phyloP scores from a whole-genome alignment of 768 basidiomycete species.

The Mycena albidolilacea region DNA sequence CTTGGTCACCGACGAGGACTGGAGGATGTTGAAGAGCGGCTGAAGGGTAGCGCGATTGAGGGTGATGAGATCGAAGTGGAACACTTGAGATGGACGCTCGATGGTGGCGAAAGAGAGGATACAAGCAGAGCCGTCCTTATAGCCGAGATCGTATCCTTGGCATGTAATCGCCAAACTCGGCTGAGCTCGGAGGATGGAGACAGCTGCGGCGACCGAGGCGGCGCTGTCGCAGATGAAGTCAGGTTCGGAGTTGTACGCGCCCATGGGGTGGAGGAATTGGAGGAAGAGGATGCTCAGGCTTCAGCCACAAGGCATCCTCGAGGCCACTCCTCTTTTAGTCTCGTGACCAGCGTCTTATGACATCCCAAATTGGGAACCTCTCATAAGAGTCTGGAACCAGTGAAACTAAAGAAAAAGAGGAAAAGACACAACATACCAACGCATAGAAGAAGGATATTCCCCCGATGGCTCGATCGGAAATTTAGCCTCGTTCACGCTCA shows the following conservation, averaged over 20 bases:
- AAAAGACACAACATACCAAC: no score
- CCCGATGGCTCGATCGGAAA: no score
- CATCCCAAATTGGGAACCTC: no score
- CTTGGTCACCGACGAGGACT: slow-evolving; percentile 17
- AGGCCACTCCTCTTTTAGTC: not conserved
- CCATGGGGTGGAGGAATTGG: slow-evolving; percentile 7
- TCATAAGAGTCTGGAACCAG: no score
- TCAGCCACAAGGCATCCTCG: slow-evolving; percentile 20
- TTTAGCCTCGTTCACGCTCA: no score
- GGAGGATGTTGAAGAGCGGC: slow-evolving; percentile 17
- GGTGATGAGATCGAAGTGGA: slow-evolving; percentile 19
- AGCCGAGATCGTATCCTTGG: slow-evolving; percentile 17
- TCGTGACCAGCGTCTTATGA: no score
- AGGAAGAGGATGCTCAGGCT: slow-evolving; percentile 13
- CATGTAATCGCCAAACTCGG: slow-evolving; percentile 10
- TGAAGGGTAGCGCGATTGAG: slow-evolving; percentile 17
- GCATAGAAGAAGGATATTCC: no score
- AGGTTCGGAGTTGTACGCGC: slow-evolving; percentile 17
- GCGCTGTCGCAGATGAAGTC: slow-evolving; percentile 13
- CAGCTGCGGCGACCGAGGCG: slow-evolving; percentile 9
- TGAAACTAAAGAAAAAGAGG: no score
- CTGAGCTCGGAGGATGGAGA: slow-evolving; percentile 14
- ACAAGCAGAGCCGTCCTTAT: slow-evolving; percentile 8
- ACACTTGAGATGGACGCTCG: slow-evolving; percentile 19
- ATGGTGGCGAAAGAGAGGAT: slow-evolving; percentile 23